Evolutionary conservation across 106 monocot genomes (phyloP).

Genomic region (Alisma plantagoaquatica): DNA sequence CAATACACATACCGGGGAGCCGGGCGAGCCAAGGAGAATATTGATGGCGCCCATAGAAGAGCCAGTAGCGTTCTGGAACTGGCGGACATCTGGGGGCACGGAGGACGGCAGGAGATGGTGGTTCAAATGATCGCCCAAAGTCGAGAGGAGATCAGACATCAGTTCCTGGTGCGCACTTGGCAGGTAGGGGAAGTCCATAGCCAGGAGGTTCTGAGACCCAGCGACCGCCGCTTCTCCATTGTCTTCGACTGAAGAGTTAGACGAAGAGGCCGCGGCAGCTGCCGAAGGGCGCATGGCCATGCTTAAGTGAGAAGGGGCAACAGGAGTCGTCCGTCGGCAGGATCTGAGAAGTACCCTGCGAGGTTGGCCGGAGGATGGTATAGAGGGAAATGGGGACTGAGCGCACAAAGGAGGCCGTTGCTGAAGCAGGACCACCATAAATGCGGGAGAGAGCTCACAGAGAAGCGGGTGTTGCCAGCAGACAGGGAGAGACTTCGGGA

Average conservation of each 20-base stretch:
- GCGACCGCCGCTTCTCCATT: not conserved
- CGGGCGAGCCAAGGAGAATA: slow-evolving; percentile 35
- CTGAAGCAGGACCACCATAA: too few relatives aligned
- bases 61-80: slow-evolving; percentile 41
- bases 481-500: too few relatives aligned
- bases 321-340: not conserved
- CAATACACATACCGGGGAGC: slow-evolving; percentile 45
- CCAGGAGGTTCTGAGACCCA: too few relatives aligned
- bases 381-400: not conserved
- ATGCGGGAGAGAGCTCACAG: too few relatives aligned
- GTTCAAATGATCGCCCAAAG: slow-evolving; percentile 32
- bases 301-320: not conserved
- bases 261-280: not conserved
- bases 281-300: not conserved
- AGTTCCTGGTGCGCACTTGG: slow-evolving; percentile 45
- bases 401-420: too few relatives aligned
- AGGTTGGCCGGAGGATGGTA: not conserved
- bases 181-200: slow-evolving; percentile 43
- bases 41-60: slow-evolving; percentile 51
- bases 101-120: slow-evolving; percentile 51
- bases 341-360: not conserved
- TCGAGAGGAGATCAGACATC: slow-evolving; percentile 40
- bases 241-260: not conserved
- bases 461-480: too few relatives aligned
- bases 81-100: slow-evolving; percentile 44